Percentiles rank a stretch among this genome's conserved stretches.
These are phyloP conservation scores for Gomphus sp. DNA, from an alignment of 1,284 basidiomycete species.

Conservation along the genomic window DNA sequence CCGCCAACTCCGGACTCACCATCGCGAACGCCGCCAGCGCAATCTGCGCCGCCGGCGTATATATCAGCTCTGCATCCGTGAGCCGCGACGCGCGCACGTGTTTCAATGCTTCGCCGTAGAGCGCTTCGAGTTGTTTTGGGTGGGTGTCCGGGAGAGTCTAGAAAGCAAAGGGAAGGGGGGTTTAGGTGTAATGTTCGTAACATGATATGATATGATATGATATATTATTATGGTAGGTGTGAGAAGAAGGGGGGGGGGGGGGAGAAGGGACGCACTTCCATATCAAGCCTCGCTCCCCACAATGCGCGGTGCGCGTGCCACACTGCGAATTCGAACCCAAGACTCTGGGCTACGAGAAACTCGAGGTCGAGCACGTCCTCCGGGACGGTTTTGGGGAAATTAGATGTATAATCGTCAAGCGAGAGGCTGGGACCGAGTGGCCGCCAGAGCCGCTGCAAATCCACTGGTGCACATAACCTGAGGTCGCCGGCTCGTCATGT, in stretches of 20 bases:
- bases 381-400: constrained; percentile 71
- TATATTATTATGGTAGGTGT: too few relatives aligned
- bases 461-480: too few relatives aligned
- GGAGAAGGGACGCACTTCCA: constrained; percentile 63
- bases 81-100: constrained; percentile 68
- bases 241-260: too few relatives aligned
- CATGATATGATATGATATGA: too few relatives aligned
- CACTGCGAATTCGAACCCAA: constrained; percentile 88
- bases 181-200: too few relatives aligned
- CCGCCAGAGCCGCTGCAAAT: too few relatives aligned
- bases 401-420: constrained; percentile 72
- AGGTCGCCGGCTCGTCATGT: too few relatives aligned
- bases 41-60: constrained; percentile 89
- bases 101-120: constrained; percentile 52
- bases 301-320: constrained; percentile 87
- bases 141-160: constrained; percentile 43
- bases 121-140: constrained; percentile 31
- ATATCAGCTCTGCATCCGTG: constrained; percentile 89
- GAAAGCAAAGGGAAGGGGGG: too few relatives aligned
- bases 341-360: constrained; percentile 89
- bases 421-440: too few relatives aligned
- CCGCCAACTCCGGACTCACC: constrained; percentile 50
- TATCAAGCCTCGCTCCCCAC: constrained; percentile 85
- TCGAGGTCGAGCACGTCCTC: constrained; percentile 88
- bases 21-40: constrained; percentile 78